phyloP scores from a whole-genome alignment of 768 basidiomycete genomes.

The Guyanaporus albipodus region DNA sequence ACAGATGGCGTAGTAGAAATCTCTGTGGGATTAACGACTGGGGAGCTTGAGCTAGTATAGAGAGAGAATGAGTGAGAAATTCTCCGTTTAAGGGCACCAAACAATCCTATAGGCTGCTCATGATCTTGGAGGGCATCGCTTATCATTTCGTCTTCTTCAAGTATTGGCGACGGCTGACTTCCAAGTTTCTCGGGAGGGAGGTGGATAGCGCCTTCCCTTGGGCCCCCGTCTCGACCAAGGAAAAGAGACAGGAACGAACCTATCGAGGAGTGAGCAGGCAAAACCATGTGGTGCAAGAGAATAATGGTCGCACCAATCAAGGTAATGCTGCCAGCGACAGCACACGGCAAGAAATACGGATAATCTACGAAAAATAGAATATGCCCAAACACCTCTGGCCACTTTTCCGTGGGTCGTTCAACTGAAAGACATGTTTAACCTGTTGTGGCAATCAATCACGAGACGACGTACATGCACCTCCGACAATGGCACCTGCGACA shows the following conservation, averaged over 20 bases:
- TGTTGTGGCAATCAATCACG: background rate
- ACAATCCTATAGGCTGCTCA: slow-evolving; percentile 31
- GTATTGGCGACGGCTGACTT: slow-evolving; percentile 46
- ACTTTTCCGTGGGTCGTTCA: slow-evolving; percentile 82
- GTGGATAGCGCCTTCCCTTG: slow-evolving; percentile 79
- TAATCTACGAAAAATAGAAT: slow-evolving; percentile 67
- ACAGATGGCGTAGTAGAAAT: slow-evolving; percentile 38
- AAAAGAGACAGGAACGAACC: slow-evolving; percentile 88
- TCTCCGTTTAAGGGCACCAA: slow-evolving; percentile 43
- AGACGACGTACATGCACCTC: slow-evolving; percentile 65
- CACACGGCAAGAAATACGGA: slow-evolving; percentile 89
- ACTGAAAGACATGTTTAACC: slow-evolving; percentile 41
- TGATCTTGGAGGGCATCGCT: slow-evolving; percentile 47
- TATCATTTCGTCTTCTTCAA: slow-evolving; percentile 59
- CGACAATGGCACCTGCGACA: slow-evolving; percentile 84
- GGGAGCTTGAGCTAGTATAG: slow-evolving; percentile 52
- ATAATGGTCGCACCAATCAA: slow-evolving; percentile 48
- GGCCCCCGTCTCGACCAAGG: slow-evolving; percentile 87
- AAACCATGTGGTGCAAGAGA: background rate
- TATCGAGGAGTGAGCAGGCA: slow-evolving; percentile 24
- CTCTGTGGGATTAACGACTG: slow-evolving; percentile 35
- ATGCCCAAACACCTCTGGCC: slow-evolving; percentile 70
- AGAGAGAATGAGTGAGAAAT: slow-evolving; percentile 56
- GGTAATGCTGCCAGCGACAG: slow-evolving; percentile 72
- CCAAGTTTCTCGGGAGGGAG: slow-evolving; percentile 72